Base-by-base conservation (phyloP, 495 filamentous ascomycete species). In the Bacidia gigantensis region DNA sequence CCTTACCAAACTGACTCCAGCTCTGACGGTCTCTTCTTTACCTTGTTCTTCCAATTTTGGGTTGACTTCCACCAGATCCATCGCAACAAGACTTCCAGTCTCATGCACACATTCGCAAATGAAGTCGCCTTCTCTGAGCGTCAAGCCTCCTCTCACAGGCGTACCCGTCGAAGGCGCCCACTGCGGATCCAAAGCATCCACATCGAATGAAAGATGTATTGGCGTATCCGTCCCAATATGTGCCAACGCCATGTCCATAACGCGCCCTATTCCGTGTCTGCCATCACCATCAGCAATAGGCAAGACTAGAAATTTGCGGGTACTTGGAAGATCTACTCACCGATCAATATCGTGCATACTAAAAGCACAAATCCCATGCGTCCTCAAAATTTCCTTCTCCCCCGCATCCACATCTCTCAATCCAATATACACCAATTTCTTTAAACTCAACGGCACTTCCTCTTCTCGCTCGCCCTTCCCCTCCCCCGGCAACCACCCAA, bases 261-360 rank as follows among this genome's bases (percentile, higher is more conserved):
- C 89, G 54, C 83, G 83, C 22, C 92, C 93, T 63, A 99, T 97
- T 26, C 92, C 92, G 58, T 95, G 74, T 40, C 82, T 88, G 55
- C 43, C 38, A 52, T 12, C n/a, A 11, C 11, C 39, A 26, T 44
- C 14, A 57, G 49, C 20, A 11, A n/a, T 11, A 14, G 14, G 7
- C 17, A 20, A 43, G 42, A 20, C 14, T 9, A 43, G 21, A 41
- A 35, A 26, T 20, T 38, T 10, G 40, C 38, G 45, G 47, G 18
- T 43, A 0, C 18, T 1, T 2, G 11, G 25, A 14, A 39, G 52
- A 54, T 21, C 50, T 25, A 48, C 64, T 43, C 68, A 87, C 81
- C 78, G 75, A 62, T 99, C 92, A 66, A 99, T 85, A 66, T 97
- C 92, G 65, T 96, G 89, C 92, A 97, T 99, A 67, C 83, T 89